Conservation (phyloP, 1,284 basidiomycete genomes). For the Omphalotus olearius region DNA sequence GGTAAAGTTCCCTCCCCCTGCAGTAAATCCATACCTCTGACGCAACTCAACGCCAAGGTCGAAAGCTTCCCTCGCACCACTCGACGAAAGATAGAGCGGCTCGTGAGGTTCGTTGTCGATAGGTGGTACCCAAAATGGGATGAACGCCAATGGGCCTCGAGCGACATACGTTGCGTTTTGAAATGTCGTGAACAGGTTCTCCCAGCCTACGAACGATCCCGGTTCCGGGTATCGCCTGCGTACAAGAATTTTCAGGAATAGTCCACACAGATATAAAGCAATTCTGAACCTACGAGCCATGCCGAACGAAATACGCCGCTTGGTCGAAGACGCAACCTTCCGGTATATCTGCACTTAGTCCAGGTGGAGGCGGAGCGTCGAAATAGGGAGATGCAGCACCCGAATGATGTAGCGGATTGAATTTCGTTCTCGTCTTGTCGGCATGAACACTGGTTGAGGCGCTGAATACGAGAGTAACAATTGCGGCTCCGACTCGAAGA, state of each 20-base stretch:
- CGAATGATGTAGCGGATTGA: slow-evolving; percentile 38
- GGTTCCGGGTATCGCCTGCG: slow-evolving; percentile 37
- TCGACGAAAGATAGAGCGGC: slow-evolving; percentile 33
- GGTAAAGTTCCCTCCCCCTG: slow-evolving; percentile 36
- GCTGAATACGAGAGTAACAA: too few relatives aligned
- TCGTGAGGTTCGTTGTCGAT: slow-evolving; percentile 35
- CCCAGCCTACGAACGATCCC: slow-evolving; percentile 35
- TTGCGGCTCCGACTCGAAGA: too few relatives aligned
- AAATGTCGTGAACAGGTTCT: slow-evolving; percentile 31
- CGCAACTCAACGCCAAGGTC: slow-evolving; percentile 33
- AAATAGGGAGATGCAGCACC: slow-evolving; percentile 40
- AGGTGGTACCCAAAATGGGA: slow-evolving; percentile 36
- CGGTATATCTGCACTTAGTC: slow-evolving; percentile 27
- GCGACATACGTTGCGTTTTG: slow-evolving; percentile 37
- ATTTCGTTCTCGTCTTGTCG: slow-evolving; percentile 11
- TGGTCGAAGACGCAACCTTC: slow-evolving; percentile 37
- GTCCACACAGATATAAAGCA: neutral
- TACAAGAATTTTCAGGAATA: neutral
- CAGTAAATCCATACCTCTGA: slow-evolving; percentile 35
- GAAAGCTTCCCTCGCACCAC: slow-evolving; percentile 37
- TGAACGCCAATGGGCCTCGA: slow-evolving; percentile 33
- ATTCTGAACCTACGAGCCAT: slow-evolving; percentile 31
- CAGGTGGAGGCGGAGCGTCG: slow-evolving; percentile 34
- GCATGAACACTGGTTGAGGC: too few relatives aligned
- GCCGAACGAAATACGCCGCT: slow-evolving; percentile 39